These are phyloP conservation scores for Raddia distichophylla DNA, from an alignment of 176 grass and related monocot species.

Conservation along the genomic window DNA sequence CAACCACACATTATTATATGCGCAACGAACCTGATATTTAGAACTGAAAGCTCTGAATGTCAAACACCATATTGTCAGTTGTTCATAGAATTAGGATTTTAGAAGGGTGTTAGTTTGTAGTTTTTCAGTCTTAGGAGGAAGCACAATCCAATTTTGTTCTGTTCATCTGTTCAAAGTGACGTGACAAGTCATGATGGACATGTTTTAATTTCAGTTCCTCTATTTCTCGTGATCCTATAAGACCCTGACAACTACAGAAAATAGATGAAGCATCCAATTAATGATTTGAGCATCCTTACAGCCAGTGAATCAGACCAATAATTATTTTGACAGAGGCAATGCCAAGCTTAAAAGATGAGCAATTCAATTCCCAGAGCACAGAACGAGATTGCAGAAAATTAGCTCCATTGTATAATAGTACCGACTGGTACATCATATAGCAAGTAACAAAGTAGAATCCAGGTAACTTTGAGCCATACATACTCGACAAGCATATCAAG, in stretches of 20 bases:
- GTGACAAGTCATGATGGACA: neutral
- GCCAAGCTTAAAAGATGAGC: neutral
- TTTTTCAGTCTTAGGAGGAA: neutral
- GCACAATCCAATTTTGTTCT: neutral
- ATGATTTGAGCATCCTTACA: neutral
- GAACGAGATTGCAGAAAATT: neutral
- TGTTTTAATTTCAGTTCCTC: neutral
- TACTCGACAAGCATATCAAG: slow-evolving; percentile 40
- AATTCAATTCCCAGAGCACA: slow-evolving; percentile 3
- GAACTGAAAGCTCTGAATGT: neutral
- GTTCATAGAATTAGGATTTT: neutral
- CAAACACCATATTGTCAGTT: neutral
- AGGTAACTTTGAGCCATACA: slow-evolving; percentile 46
- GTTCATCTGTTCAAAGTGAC: neutral
- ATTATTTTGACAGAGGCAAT: neutral
- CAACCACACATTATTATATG: neutral
- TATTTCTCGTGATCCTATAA: neutral
- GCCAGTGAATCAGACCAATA: neutral
- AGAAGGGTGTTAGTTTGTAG: neutral
- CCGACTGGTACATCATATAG: slow-evolving; percentile 12
- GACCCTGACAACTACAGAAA: neutral
- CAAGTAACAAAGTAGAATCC: slow-evolving; percentile 32
- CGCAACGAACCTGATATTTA: neutral
- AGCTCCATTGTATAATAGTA: slow-evolving; percentile 51
- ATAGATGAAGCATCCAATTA: neutral